Evolutionary conservation across 352 stramenopile genomes (phyloP), one percentile per base, ranked within the genome.

Genomic region (Aphanomyces cochlioides): DNA sequence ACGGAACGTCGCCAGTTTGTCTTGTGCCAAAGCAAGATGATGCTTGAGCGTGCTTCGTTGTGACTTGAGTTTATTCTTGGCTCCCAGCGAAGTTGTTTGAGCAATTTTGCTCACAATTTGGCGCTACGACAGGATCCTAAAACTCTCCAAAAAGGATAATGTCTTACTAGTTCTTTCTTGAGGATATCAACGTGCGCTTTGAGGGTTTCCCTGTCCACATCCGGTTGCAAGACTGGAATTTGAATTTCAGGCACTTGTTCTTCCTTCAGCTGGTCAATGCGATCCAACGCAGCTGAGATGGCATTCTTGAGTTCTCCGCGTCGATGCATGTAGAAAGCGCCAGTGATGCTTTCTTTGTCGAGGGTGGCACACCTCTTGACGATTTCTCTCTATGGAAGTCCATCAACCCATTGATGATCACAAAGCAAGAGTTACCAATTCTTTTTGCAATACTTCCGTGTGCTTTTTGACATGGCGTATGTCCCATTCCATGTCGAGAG

Each of bases 131-230:
- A 7, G 13, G 6, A 7, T 12, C 43, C 1, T 59, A 47, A 17
- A 17, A 8, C 54, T n/a, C 2, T 45, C 1, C 15, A 4, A 15
- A 60, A 13, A 67, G 13, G n/a, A 19, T 17, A 10, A 8, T 15
- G n/a, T 63, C 3, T 4, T 61, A 70, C 64, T 36, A 70, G 37
- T 28, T 70, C 64, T 61, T 70, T 21, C 37, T 61, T 61, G 36
- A 70, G 39, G 3, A 19, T 50, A 5, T 63, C 64, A 40, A 70
- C 47, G 64, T 63, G 64, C 19, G n/a, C 6, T 19, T 48, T 37
- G 15, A 70, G n/a, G 1, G 45, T 47, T 12, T 48, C 38, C 43
- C 34, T 50, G 59, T 54, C 41, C 38, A 66, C 36, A 4, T 38
- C 17, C 39, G 12, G 60, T 17, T 15, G 10, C 36, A 47, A 56